Conservation (phyloP, 495 filamentous ascomycete species). For the Glonium stellatum region DNA sequence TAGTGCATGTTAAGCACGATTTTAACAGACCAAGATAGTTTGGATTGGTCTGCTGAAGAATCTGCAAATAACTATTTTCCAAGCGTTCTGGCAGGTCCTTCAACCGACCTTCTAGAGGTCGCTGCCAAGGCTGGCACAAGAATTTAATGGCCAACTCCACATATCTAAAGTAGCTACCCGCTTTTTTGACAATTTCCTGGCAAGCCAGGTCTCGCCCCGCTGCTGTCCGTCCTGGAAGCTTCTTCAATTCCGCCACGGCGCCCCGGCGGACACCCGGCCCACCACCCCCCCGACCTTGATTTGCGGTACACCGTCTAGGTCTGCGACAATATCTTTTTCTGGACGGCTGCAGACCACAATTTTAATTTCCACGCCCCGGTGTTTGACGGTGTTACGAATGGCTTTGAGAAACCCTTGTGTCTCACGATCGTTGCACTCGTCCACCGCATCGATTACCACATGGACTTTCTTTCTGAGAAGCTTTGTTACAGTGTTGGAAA, state of each 20-base stretch:
- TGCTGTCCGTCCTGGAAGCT: neutral
- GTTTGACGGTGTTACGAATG: neutral
- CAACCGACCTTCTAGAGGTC: neutral
- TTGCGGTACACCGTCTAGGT: neutral
- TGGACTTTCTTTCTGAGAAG: neutral
- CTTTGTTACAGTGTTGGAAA: too few relatives aligned
- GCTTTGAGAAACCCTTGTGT: neutral
- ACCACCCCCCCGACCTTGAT: neutral
- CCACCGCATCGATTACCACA: slow-evolving; percentile 1
- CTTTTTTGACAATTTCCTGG: neutral
- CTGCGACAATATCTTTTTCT: neutral
- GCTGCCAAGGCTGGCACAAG: slow-evolving; percentile 1
- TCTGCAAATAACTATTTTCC: neutral
- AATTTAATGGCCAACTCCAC: neutral
- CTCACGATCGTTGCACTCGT: neutral
- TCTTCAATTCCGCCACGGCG: neutral
- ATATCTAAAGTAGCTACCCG: slow-evolving; percentile 2
- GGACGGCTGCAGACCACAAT: neutral
- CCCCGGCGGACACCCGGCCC: neutral
- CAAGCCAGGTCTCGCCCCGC: neutral
- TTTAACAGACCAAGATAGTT: neutral
- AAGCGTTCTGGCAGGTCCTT: neutral
- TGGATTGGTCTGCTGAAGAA: neutral
- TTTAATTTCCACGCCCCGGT: neutral
- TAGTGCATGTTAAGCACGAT: neutral